Percentiles rank a stretch among this genome's conserved stretches.
These are phyloP conservation scores for Peniophora sp. DNA, from an alignment of 1,284 basidiomycete species.

Conservation along the genomic window DNA sequence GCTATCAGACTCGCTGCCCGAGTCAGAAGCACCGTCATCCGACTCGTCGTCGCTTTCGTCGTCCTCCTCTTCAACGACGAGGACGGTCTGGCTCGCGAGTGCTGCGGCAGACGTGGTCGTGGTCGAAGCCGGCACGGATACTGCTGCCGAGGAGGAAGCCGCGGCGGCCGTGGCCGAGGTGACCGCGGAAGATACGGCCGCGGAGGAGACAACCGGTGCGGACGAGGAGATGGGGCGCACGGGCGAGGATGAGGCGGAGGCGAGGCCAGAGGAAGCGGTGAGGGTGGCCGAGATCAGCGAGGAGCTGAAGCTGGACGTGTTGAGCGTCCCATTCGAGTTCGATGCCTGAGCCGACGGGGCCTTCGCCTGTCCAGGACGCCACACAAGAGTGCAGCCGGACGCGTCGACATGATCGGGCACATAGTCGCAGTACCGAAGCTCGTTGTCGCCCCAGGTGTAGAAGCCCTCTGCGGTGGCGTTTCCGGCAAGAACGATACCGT, in stretches of 20 bases:
- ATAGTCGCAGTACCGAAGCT: conserved; percentile 50
- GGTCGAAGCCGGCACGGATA: conserved; percentile 4
- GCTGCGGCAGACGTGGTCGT: conserved; percentile 6
- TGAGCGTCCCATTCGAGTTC: neutral
- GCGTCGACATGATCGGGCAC: conserved; percentile 43
- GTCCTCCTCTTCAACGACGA: conserved; percentile 10
- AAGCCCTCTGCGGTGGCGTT: conserved; percentile 43
- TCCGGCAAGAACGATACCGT: conserved; percentile 40
- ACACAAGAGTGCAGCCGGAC: conserved; percentile 46
- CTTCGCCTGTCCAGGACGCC: conserved; percentile 21
- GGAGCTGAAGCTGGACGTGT: conserved; percentile 2
- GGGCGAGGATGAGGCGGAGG: conserved; percentile 1
- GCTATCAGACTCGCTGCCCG: conserved; percentile 7
- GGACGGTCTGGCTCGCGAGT: neutral
- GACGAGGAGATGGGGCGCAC: conserved; percentile 3
- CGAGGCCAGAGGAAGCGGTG: conserved; percentile 1
- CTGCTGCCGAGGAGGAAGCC: neutral
- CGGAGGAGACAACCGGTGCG: neutral
- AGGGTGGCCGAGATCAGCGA: conserved; percentile 2
- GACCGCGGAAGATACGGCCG: conserved; percentile 3
- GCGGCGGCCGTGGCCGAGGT: conserved; percentile 7
- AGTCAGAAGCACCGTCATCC: neutral
- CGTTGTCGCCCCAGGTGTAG: conserved; percentile 36
- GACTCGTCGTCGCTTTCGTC: conserved; percentile 7
- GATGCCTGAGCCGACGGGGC: neutral